Base-by-base conservation (phyloP, 2,329 filamentous ascomycete species). In the Davidsoniella neocaledoniae region DNA sequence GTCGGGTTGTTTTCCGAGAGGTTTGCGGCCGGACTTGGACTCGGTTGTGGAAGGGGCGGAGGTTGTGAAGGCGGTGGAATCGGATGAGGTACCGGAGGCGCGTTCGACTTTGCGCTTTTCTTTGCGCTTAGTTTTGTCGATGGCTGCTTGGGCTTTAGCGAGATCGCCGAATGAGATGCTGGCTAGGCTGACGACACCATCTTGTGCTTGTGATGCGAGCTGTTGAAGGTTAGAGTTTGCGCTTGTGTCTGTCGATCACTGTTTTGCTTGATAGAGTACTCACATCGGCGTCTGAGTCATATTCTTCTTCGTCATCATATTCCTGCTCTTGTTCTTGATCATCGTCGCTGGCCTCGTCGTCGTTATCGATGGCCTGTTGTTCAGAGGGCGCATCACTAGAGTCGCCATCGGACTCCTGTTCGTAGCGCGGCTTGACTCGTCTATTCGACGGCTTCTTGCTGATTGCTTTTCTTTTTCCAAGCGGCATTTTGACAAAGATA, bases 101-200 rank as follows among this genome's bases (percentile, higher is more conserved):
- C 48, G 47, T 14, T 43, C 47, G 5, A 38, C 57, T 58, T 56
- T 54, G 50, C 58, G 50, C 45, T 58, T 59, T 46, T 57, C 56
- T 51, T 58, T 60, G 21, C 57, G 59, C 16, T 53, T 49, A 9
- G 57, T 53, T 21, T 59, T 43, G 45, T 59, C 56, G 29, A 94
- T 65, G 0, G 78, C 74, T 38, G 80, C 80, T 67, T 94, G 86
- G 1, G 87, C 88, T 69, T 86, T 85, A 55, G 85, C 86, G 39
- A 95, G 71, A n/a, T 85, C 84, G 55, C 87, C 88, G 59, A 96
- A 95, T 21, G 87, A 91, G 56, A 95, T 77, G 54, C 72, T 69
- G 7, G 75, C 68, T 42, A 71, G 65, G 52, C 73, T 46, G 21
- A 38, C 37, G 9, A 29, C 44, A 19, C 26, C 48, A 29, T 16